Percentiles rank a stretch among this genome's conserved stretches.
These are phyloP conservation scores for Stentor coeruleus DNA, from an alignment of 73 alveolate species.

Conservation along the genomic window DNA sequence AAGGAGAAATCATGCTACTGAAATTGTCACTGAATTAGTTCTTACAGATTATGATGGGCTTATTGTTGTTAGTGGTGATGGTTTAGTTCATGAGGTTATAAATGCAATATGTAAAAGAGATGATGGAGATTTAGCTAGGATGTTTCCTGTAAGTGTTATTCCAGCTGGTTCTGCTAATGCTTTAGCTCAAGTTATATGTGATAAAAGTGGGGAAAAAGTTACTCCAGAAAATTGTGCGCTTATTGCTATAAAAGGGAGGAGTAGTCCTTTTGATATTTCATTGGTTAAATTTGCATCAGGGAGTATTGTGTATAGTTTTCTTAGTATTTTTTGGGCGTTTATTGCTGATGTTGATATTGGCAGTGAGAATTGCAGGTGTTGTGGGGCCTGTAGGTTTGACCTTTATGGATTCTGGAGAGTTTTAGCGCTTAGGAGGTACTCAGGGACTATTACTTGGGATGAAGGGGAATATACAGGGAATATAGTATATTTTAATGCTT, in stretches of 20 bases:
- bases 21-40: slow-evolving; percentile 54
- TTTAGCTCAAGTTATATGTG: slow-evolving; percentile 65
- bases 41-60: slow-evolving; percentile 75
- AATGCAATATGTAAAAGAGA: slow-evolving; percentile 77
- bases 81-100: slow-evolving; percentile 85
- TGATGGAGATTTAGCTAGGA: slow-evolving; percentile 58
- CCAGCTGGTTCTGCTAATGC: slow-evolving; percentile 96
- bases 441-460: slow-evolving; percentile 41
- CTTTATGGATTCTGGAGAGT: slow-evolving; percentile 60
- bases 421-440: slow-evolving; percentile 25
- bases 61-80: slow-evolving; percentile 88
- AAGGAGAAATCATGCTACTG: slow-evolving; percentile 77
- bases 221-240: slow-evolving; percentile 72
- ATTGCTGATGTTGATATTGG: slow-evolving; percentile 86
- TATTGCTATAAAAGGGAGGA: slow-evolving; percentile 71
- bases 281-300: slow-evolving; percentile 59
- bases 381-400: slow-evolving; percentile 78
- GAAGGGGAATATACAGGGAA: slow-evolving; percentile 48
- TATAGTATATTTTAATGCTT: slow-evolving; percentile 52
- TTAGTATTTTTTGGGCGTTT: slow-evolving; percentile 72
- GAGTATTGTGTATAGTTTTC: slow-evolving; percentile 64
- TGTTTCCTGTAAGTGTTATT: slow-evolving; percentile 63
- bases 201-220: slow-evolving; percentile 67
- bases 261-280: slow-evolving; percentile 66
- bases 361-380: slow-evolving; percentile 80